A percentile compares a stretch with the other conserved stretches of the same genome.
phyloP scores from a whole-genome alignment of 345 rosid species.

The Salix dunnii region DNA sequence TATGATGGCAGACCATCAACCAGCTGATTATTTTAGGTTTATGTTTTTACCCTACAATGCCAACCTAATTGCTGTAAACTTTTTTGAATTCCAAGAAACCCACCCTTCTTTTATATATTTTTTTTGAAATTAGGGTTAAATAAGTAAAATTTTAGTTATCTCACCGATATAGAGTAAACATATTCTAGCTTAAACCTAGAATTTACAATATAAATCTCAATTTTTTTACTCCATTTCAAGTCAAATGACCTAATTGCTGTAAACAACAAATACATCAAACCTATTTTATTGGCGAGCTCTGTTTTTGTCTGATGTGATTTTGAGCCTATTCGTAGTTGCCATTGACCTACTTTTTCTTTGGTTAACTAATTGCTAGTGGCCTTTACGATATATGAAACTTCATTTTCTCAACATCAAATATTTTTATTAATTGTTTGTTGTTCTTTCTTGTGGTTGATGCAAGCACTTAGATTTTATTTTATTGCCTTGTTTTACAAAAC shows the following conservation, averaged over 20 bases:
- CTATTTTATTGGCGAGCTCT: constrained; percentile 5
- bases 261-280: neutral
- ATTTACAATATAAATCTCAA: too few species aligned
- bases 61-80: neutral
- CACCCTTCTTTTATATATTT: too few species aligned
- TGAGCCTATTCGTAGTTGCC: neutral
- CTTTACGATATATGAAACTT: neutral
- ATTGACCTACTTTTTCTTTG: constrained; percentile 12
- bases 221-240: too few species aligned
- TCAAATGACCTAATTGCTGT: too few species aligned
- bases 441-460: neutral
- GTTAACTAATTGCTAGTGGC: neutral
- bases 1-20: constrained; percentile 37
- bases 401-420: neutral
- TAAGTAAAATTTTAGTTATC: too few species aligned
- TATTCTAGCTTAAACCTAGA: fast-evolving
- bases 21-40: constrained; percentile 7
- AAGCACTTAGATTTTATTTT: neutral
- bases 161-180: too few species aligned
- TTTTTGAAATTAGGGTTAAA: too few species aligned
- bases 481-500: too few species aligned
- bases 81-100: too few species aligned
- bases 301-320: constrained; percentile 26
- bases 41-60: constrained; percentile 11
- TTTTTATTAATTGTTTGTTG: neutral